These are phyloP conservation scores for Pseudogymnoascus sp. DNA, from an alignment of 2,329 filamentous ascomycete genomes.

Conservation along the genomic window DNA sequence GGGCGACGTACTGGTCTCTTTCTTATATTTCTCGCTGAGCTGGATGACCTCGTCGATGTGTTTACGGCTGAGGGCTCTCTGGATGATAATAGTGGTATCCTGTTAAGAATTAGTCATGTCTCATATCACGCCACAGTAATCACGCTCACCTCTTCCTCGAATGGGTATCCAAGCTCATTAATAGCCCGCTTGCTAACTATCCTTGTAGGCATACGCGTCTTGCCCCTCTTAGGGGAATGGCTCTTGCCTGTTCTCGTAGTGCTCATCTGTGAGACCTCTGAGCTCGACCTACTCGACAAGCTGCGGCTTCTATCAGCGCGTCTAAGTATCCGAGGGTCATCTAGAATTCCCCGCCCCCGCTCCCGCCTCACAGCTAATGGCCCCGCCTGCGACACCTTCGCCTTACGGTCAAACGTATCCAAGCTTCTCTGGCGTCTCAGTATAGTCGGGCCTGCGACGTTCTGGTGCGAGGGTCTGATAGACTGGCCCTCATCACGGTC, in stretches of 20 bases:
- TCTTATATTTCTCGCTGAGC: constrained; percentile 69
- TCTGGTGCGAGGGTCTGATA: too few species aligned
- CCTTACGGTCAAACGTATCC: constrained; percentile 79
- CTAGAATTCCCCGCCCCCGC: constrained; percentile 37
- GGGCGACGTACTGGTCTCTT: constrained; percentile 35
- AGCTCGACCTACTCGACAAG: constrained; percentile 22
- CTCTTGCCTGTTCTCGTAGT: constrained; percentile 30
- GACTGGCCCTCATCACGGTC: too few species aligned
- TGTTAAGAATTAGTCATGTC: constrained; percentile 34
- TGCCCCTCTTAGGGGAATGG: constrained; percentile 73
- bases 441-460: constrained; percentile 44
- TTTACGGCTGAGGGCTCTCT: constrained; percentile 76
- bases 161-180: constrained; percentile 78
- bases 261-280: constrained; percentile 16
- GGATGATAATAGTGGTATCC: constrained; percentile 74
- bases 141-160: constrained; percentile 66
- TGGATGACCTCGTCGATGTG: constrained; percentile 87
- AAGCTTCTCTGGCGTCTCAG: constrained; percentile 79
- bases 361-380: constrained; percentile 45
- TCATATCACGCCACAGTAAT: not conserved
- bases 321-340: too few species aligned
- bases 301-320: constrained; percentile 37
- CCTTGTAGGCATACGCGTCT: constrained; percentile 76
- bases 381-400: constrained; percentile 50
- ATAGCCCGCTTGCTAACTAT: constrained; percentile 75